Conservation (phyloP, 257 asterid genomes). For the Fraxinus americana region DNA sequence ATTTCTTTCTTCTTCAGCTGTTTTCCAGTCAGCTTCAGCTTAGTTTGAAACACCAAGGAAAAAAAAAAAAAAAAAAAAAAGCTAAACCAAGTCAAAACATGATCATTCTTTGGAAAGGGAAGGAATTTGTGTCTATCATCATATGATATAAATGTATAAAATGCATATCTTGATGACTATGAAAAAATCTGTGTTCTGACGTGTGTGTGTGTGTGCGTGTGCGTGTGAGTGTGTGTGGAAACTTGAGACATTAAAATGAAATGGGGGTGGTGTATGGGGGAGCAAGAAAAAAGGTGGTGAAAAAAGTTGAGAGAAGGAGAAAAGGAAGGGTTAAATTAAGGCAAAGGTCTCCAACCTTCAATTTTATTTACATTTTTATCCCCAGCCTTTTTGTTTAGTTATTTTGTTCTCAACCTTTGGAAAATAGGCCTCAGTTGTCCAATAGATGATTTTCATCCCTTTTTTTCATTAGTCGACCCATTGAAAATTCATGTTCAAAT, state of each 20-base stretch:
- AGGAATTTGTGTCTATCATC: slow-evolving; percentile 31
- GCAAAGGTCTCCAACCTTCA: too few relatives aligned
- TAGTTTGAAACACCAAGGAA: slow-evolving; percentile 28
- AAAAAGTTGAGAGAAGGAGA: slow-evolving; percentile 37
- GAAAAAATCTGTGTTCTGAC: not conserved
- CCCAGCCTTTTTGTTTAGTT: too few relatives aligned
- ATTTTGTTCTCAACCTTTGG: too few relatives aligned
- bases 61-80: slow-evolving; percentile 24
- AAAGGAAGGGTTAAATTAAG: not conserved
- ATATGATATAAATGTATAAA: too few relatives aligned
- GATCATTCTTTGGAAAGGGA: slow-evolving; percentile 39
- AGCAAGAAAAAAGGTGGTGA: slow-evolving; percentile 27
- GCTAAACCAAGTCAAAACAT: slow-evolving; percentile 38
- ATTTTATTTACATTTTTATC: too few relatives aligned
- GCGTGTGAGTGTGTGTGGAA: not conserved
- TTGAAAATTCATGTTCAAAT: too few relatives aligned
- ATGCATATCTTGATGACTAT: slow-evolving; percentile 8
- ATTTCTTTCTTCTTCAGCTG: not conserved
- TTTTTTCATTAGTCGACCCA: too few relatives aligned
- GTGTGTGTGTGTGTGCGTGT: not conserved
- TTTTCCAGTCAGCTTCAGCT: slow-evolving; percentile 15
- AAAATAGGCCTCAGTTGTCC: too few relatives aligned
- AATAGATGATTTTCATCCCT: too few relatives aligned
- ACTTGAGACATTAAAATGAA: slow-evolving; percentile 29
- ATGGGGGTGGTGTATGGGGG: slow-evolving; percentile 18